Percentiles rank a stretch among this genome's conserved stretches.
phyloP scores from a whole-genome alignment of 1,284 basidiomycete genomes.

The Cutaneotrichosporon curvatum region DNA sequence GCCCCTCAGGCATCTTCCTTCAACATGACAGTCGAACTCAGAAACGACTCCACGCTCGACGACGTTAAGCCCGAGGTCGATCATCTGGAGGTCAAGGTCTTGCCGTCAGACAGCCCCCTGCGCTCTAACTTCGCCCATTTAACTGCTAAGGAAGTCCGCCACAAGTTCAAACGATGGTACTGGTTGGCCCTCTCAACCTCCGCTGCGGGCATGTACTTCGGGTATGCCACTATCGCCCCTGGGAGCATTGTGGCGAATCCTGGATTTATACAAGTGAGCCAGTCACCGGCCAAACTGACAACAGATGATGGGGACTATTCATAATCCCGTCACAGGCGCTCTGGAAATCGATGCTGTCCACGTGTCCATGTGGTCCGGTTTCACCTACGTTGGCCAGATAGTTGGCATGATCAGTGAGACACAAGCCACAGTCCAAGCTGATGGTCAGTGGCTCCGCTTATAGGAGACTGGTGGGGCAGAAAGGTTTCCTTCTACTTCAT shows the following conservation, averaged over 20 bases:
- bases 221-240: constrained; percentile 10
- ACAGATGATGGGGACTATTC: constrained; percentile 2
- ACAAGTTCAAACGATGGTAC: constrained; percentile 16
- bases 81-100: too few species aligned
- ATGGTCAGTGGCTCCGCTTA: neutral
- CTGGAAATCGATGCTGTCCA: constrained; percentile 4
- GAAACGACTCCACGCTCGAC: too few species aligned
- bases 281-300: neutral
- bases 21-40: too few species aligned
- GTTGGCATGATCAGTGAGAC: too few species aligned
- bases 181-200: constrained; percentile 4
- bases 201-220: constrained; percentile 16
- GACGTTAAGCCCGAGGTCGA: too few species aligned
- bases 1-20: too few species aligned
- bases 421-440: too few species aligned
- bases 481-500: constrained; percentile 1
- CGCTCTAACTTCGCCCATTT: too few species aligned
- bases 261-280: constrained; percentile 1
- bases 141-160: too few species aligned
- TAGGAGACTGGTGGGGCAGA: constrained; percentile 1
- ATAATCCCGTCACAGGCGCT: constrained; percentile 1
- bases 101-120: too few species aligned
- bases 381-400: constrained; percentile 3
- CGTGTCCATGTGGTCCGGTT: constrained; percentile 5
- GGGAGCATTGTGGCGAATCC: constrained; percentile 7